Evolutionary conservation across 305 asterid genomes (phyloP).

Genomic region (Petunia hybrid): DNA sequence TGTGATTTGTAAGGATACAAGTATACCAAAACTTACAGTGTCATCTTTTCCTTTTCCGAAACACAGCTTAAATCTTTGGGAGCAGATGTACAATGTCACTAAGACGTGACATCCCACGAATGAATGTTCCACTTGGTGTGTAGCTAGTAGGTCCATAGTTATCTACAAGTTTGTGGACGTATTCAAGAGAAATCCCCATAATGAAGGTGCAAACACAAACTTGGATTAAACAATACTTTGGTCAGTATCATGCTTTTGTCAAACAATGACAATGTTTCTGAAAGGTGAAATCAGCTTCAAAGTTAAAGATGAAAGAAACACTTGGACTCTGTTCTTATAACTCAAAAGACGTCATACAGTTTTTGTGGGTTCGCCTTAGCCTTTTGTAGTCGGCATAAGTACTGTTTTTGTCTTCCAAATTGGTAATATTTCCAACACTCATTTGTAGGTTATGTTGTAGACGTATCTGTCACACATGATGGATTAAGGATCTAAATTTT

Average conservation of each 20-base stretch:
- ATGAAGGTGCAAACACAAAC: neutral
- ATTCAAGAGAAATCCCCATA: neutral
- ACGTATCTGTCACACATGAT: neutral
- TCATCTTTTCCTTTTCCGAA: too few species aligned
- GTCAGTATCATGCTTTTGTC: conserved; percentile 9
- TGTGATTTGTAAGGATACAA: too few species aligned
- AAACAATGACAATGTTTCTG: conserved; percentile 13
- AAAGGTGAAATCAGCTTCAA: neutral
- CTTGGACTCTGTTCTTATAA: neutral
- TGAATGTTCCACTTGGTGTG: neutral
- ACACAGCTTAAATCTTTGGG: too few species aligned
- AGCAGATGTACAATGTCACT: too few species aligned
- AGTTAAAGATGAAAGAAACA: neutral
- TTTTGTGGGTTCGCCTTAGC: neutral
- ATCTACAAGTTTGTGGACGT: conserved; percentile 14
- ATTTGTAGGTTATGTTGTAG: neutral
- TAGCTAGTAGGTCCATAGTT: neutral
- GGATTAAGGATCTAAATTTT: too few species aligned
- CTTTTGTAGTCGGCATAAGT: neutral
- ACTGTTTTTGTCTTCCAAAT: conserved; percentile 19
- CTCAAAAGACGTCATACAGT: neutral
- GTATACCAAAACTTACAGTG: too few species aligned
- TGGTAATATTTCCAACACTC: neutral
- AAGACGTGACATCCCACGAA: too few species aligned
- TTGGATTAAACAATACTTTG: neutral